Base-by-base conservation (phyloP, 169 alveolate genomes). In the Cyclospora cayetanensis region DNA sequence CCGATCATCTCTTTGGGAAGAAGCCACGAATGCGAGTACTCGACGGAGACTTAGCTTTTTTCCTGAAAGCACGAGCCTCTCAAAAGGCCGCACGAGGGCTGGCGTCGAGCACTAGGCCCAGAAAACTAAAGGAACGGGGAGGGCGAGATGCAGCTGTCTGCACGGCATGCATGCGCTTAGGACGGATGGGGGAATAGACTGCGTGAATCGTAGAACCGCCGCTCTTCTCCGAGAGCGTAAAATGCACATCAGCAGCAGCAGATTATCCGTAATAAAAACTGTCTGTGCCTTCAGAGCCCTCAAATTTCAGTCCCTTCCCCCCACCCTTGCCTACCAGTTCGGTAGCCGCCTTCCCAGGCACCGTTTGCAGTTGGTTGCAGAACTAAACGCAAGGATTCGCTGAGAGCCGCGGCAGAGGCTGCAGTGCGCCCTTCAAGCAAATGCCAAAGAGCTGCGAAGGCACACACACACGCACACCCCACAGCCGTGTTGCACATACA, bases 11-110 rank as follows among this genome's bases (percentile, higher is more conserved):
- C 99, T 96, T 96, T 97, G 99, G 95, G 98, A 97, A 29, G 99
- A 97, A 12, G 99, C 99, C 42, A 99, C 98, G 94, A 98, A 99
- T 4, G 99, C 97, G 85, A 99, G 98, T 65, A 99, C 98, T 95
- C 98, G 97, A 93, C 97, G 98, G 97, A 98, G 98, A 90, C 98
- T 97, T 37, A 98, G 94, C 91, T 99, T 96, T 94, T 98, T 98
- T 70, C 99, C 99, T 90, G 90, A 35, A 53, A 5, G 11, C 55
- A 50, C 60, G 60, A 50, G 60, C 60, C 9, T 9, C 60, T 50
- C 60, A 9, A 50, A 50, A 18, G 60, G 18, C 25, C 60, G 9
- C 60, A 50, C 60, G 11, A 63, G 15, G 27, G 34, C 11, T 22
- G 11, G 76, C 7, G 11, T 1, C 39, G 31, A 4, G 43, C 35